These are phyloP conservation scores for Cystofilobasidium ferigula DNA, from an alignment of 768 basidiomycete species.

Conservation along the genomic window DNA sequence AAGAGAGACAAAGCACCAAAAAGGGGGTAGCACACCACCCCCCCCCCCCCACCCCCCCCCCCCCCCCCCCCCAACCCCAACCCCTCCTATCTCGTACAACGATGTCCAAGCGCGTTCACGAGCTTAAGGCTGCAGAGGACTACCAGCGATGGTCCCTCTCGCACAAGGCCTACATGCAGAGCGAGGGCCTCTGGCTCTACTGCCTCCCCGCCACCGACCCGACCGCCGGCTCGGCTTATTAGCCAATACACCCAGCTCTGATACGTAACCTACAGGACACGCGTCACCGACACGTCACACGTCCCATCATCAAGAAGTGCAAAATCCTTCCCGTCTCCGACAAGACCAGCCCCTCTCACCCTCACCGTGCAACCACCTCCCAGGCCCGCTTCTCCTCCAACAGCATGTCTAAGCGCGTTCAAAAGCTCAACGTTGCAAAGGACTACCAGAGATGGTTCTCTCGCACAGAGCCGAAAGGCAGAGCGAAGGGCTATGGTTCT, in stretches of 20 bases:
- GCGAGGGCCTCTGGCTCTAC: neutral
- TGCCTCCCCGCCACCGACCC: too few relatives aligned
- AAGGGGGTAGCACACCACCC: too few relatives aligned
- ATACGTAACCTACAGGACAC: too few relatives aligned
- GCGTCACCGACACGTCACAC: too few relatives aligned
- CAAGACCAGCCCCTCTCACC: too few relatives aligned
- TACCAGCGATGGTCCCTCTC: neutral
- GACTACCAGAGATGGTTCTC: neutral
- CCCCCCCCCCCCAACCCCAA: too few relatives aligned
- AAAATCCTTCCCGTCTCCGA: too few relatives aligned
- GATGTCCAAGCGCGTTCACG: neutral
- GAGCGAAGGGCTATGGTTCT: neutral
- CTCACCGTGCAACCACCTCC: too few relatives aligned
- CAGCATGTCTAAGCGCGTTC: neutral
- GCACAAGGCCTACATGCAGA: neutral
- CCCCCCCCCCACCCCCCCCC: too few relatives aligned
- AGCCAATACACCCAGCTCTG: too few relatives aligned
- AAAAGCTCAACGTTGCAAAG: neutral
- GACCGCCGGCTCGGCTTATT: neutral
- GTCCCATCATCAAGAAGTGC: too few relatives aligned
- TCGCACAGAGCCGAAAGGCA: neutral
- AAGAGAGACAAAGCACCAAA: too few relatives aligned
- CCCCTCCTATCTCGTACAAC: neutral
- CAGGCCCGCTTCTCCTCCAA: neutral
- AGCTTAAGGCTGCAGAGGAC: neutral